Percentiles rank a stretch among this genome's conserved stretches.
Conservation (phyloP, 202 grass and related monocot species). For the Brachypodium distachyon region DNA sequence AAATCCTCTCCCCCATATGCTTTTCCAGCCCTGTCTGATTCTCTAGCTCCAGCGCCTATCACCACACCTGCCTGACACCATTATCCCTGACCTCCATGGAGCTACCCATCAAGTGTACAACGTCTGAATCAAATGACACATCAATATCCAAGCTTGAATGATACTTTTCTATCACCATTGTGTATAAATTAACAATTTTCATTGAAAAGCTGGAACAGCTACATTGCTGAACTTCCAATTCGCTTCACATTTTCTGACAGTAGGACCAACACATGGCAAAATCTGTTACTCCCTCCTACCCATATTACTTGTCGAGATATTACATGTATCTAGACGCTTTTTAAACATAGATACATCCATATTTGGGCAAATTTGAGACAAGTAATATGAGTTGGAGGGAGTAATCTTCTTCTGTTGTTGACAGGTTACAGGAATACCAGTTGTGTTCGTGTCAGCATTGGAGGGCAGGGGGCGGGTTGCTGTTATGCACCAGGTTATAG, state of each 20-base stretch:
- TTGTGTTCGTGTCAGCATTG: constrained; percentile 90
- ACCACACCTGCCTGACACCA: neutral
- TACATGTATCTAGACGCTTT: too few species aligned
- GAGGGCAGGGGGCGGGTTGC: constrained; percentile 65
- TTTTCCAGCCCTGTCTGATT: neutral
- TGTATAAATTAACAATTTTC: neutral
- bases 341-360: too few species aligned
- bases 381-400: too few species aligned
- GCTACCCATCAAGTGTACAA: neutral
- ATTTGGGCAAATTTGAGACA: too few species aligned
- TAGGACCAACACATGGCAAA: constrained; percentile 3
- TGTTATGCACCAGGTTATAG: constrained; percentile 82
- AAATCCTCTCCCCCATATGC: neutral
- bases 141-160: neutral
- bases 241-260: constrained; percentile 14
- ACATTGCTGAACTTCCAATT: neutral
- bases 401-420: constrained; percentile 10
- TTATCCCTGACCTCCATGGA: neutral
- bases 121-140: neutral
- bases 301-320: too few species aligned
- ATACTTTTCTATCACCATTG: neutral
- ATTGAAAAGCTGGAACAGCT: neutral
- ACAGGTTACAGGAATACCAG: constrained; percentile 83
- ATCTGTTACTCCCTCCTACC: too few species aligned
- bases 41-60: neutral